Evolutionary conservation across 495 filamentous ascomycete genomes (phyloP).

Genomic region (Neurospora sp.): DNA sequence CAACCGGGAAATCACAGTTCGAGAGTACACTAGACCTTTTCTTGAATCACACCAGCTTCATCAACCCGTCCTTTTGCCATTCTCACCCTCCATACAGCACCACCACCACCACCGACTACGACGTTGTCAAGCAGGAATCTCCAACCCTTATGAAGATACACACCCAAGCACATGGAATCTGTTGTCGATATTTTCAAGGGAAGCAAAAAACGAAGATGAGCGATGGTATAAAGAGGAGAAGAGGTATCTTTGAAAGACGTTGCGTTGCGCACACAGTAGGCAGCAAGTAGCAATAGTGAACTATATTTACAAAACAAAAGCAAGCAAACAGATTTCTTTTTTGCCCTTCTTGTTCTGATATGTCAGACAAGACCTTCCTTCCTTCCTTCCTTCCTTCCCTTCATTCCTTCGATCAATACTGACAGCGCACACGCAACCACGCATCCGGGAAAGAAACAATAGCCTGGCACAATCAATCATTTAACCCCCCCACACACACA

Average conservation of each 20-base stretch:
- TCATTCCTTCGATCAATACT: not conserved
- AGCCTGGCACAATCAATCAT: not conserved
- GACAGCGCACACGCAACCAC: not conserved
- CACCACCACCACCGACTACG: too few relatives aligned
- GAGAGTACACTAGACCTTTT: too few relatives aligned
- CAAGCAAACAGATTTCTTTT: not conserved
- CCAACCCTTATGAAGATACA: too few relatives aligned
- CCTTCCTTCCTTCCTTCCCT: not conserved
- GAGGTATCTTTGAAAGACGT: not conserved
- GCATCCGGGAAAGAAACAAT: not conserved
- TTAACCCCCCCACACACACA: not conserved
- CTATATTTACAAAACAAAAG: not conserved
- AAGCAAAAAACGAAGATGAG: not conserved
- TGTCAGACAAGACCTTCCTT: not conserved
- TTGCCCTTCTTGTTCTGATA: not conserved
- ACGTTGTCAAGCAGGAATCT: too few relatives aligned
- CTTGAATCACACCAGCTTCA: too few relatives aligned
- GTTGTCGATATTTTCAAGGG: too few relatives aligned
- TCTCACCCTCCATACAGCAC: too few relatives aligned
- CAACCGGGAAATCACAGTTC: not conserved
- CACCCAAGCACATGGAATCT: too few relatives aligned
- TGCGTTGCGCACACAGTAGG: not conserved
- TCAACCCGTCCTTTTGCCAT: too few relatives aligned
- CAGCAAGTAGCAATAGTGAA: not conserved
- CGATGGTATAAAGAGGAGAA: not conserved